Base-by-base conservation (phyloP, 192 early-diverging fungal species). In the Funneliformis mosseae region DNA sequence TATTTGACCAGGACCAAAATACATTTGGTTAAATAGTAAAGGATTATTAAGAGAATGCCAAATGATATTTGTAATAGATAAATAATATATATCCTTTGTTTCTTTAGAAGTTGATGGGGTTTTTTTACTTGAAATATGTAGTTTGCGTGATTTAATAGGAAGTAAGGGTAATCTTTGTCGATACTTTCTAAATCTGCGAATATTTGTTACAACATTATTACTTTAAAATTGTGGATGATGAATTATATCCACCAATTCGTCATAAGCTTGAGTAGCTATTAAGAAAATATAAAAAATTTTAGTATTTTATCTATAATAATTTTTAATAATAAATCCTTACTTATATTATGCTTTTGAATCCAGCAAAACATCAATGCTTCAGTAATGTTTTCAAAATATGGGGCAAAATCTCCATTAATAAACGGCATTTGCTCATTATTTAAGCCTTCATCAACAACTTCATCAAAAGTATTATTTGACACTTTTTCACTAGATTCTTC, bases 321-420 rank as follows among this genome's bases (percentile, higher is more conserved):
- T 1, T 8, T 9, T 18, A 46, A n/a, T n/a, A n/a, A n/a, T n/a
- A n/a, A n/a, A 72, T 2, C 33, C 70, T 11, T 72, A 72, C 70
- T 46, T 72, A 72, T 72, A 6, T 46, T 72, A 21, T 43, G 70
- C 12, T 72, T 72, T 72, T 42, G n/a, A 21, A 72, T 8, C 70
- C 43, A 43, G n/a, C 41, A 43, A 72, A 72, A 72, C 41, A 72
- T 43, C 1, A 72, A 43, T 2, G 43, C 38, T 16, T 41, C 43
- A 0, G 69, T 72, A 23, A 72, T 43, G 8, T 72, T 72, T n/a
- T 18, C 21, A 38, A 72, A 72, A 43, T 72, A 72, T 72, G 70
- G 70, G 2, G n/a, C 41, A 8, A 46, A 72, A 2, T 46, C 42
- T 27, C 70, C 23, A 7, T 3, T 72, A 72, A 42, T 43, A 16